A percentile compares a stretch with the other conserved stretches of the same genome.
Evolutionary conservation across 1,139 yeast genomes (phyloP).

Genomic region (Yamadazyma buinensis): DNA sequence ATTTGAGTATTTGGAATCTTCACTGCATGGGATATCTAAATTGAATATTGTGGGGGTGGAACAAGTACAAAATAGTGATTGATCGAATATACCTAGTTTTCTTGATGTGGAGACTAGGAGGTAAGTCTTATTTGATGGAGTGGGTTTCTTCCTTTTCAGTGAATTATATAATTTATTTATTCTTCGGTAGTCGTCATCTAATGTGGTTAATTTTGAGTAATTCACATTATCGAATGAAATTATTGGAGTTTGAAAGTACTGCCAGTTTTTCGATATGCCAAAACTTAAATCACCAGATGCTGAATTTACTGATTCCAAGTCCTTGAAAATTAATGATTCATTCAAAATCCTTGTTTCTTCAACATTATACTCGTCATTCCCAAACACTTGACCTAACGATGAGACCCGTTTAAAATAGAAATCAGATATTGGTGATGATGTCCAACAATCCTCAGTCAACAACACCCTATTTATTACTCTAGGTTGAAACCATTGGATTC

Average conservation of each 20-base stretch:
- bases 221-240: constrained; percentile 9
- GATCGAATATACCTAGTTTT: constrained; percentile 45
- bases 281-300: too few relatives aligned
- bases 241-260: constrained; percentile 33
- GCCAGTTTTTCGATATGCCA: constrained; percentile 46
- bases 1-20: constrained; percentile 41
- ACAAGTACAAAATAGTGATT: constrained; percentile 48
- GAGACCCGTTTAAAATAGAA: constrained; percentile 47
- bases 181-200: constrained; percentile 38
- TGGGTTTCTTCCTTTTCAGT: too few relatives aligned
- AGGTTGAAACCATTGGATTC: constrained; percentile 25
- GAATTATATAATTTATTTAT: constrained; percentile 19
- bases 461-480: constrained; percentile 25
- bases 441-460: constrained; percentile 56
- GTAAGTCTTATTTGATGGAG: too few relatives aligned
- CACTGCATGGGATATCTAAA: constrained; percentile 27
- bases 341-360: constrained; percentile 25
- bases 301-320: too few relatives aligned
- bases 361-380: constrained; percentile 37
- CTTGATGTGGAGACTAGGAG: constrained; percentile 44
- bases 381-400: constrained; percentile 46
- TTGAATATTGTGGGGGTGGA: constrained; percentile 45
- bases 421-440: constrained; percentile 38
- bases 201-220: constrained; percentile 20
- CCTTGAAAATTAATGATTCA: constrained; percentile 18